Base-by-base conservation (phyloP, 768 basidiomycete genomes). In the Suillus bovinus region DNA sequence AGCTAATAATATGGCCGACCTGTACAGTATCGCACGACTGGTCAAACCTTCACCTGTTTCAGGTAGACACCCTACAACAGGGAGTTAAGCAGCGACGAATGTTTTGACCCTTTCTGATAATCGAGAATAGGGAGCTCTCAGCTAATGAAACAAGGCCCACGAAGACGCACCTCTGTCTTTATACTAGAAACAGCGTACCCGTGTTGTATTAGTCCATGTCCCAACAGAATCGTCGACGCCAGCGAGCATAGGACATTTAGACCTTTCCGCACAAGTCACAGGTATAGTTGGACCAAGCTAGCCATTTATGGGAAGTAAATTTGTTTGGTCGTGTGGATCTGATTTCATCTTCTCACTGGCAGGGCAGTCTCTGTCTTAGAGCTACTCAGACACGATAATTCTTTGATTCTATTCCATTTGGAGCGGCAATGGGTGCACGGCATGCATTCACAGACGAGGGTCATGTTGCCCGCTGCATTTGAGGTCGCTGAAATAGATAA, bases 401-500 rank as follows among this genome's bases (percentile, higher is more conserved):
- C 27, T 29, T 52, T 20, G 50, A 31, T 31, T 52, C 9, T 31
- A 52, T 33, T 7, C 50, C 29, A 52, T 33, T n/a, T 33, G 29
- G 50, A 52, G 50, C 50, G 50, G 87, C 87, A 79, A 93, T 92
- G 90, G 90, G 82, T 90, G 83, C 77, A 74, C 74, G 24, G 55
- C 38, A 89, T 89, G 90, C 89, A 90, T 86, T 80, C 86, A 76
- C 78, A 83, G 75, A 84, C 80, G 81, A 84, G 83, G 86, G 86
- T 89, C 81, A 85, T 85, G 79, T 79, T 98, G 70, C 91, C 96
- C 69, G 78, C 85, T 76, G 82, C 83, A 68, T 97, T 97, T 78
- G 89, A 94, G 80, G 85, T 91, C 70, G 89, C 89, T 66, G 83
- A 86, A 65, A 84, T 93, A 75, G 93, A 97, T 71, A 81, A 84